Evolutionary conservation across 2,329 filamentous ascomycete species (phyloP).

Genomic region (Graphium sp.): DNA sequence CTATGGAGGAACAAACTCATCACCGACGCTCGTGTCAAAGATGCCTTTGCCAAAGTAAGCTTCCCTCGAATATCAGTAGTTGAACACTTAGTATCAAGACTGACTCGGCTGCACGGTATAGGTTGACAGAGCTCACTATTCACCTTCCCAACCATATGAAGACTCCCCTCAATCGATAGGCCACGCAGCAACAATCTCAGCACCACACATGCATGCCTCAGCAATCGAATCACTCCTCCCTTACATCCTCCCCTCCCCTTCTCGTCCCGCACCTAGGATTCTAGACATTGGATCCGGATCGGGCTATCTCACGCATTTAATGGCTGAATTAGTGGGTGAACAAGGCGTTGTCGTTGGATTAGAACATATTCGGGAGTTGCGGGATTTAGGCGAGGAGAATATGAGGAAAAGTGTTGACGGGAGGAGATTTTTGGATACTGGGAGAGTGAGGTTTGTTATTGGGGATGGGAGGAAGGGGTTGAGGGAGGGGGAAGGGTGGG

Average conservation of each 20-base stretch:
- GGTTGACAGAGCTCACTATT: slow-evolving; percentile 82
- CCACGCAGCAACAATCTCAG: slow-evolving; percentile 37
- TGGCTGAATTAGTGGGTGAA: slow-evolving; percentile 58
- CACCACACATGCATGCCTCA: slow-evolving; percentile 43
- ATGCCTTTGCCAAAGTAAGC: slow-evolving; percentile 60
- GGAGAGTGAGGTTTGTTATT: slow-evolving; percentile 53
- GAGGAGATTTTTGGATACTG: slow-evolving; percentile 38
- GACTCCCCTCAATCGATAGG: slow-evolving; percentile 40
- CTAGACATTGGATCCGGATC: slow-evolving; percentile 63
- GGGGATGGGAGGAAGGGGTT: slow-evolving; percentile 60
- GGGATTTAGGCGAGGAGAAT: slow-evolving; percentile 45
- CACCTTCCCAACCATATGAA: slow-evolving; percentile 51
- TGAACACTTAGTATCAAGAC: no score
- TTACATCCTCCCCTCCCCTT: slow-evolving; percentile 19
- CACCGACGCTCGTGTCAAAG: slow-evolving; percentile 50
- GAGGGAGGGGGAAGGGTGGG: slow-evolving; percentile 47
- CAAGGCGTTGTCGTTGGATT: slow-evolving; percentile 46
- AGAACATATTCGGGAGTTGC: slow-evolving; percentile 53
- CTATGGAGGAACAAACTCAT: slow-evolving; percentile 58
- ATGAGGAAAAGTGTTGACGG: slow-evolving; percentile 48
- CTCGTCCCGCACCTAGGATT: slow-evolving; percentile 28
- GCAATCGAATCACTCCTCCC: slow-evolving; percentile 31
- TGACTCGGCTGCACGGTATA: slow-evolving; percentile 14
- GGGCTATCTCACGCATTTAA: slow-evolving; percentile 74
- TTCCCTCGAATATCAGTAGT: no score